These are phyloP conservation scores for Tuber brumale DNA, from an alignment of 495 filamentous ascomycete genomes.

Conservation along the genomic window DNA sequence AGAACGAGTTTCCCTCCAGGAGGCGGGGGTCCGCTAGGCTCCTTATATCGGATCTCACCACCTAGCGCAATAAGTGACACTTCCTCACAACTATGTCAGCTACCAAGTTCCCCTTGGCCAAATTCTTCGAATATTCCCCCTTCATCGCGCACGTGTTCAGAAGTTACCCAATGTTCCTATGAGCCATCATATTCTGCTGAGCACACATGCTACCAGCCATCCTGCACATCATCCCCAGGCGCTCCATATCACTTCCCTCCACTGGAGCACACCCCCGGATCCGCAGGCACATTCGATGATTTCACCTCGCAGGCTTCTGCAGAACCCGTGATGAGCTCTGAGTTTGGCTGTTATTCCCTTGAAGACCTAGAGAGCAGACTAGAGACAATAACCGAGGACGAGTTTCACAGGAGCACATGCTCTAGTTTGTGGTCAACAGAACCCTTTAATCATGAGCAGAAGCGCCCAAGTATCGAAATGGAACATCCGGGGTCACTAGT, in stretches of 20 bases:
- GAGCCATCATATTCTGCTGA: background rate
- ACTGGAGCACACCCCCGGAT: background rate
- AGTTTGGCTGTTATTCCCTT: background rate
- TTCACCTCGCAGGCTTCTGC: background rate
- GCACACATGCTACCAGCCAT: background rate
- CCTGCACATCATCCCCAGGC: background rate
- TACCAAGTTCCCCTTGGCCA: background rate
- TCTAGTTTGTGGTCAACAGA: background rate
- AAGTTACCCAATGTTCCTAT: background rate
- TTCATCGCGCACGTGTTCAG: background rate
- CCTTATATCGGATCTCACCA: background rate
- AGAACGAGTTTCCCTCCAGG: background rate
- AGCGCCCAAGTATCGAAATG: slow-evolving; percentile 5
- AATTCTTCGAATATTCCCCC: background rate
- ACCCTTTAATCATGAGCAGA: background rate
- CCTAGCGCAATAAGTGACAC: background rate
- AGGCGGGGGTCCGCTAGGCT: background rate
- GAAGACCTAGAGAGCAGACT: background rate
- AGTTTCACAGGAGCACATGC: background rate
- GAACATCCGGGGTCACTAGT: slow-evolving; percentile 24
- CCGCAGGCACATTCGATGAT: background rate
- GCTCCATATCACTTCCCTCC: background rate
- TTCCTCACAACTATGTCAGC: background rate
- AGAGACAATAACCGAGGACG: slow-evolving; percentile 1
- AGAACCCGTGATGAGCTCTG: background rate